These are phyloP conservation scores for Wakefieldia striispora DNA, from an alignment of 768 basidiomycete species.

Conservation along the genomic window DNA sequence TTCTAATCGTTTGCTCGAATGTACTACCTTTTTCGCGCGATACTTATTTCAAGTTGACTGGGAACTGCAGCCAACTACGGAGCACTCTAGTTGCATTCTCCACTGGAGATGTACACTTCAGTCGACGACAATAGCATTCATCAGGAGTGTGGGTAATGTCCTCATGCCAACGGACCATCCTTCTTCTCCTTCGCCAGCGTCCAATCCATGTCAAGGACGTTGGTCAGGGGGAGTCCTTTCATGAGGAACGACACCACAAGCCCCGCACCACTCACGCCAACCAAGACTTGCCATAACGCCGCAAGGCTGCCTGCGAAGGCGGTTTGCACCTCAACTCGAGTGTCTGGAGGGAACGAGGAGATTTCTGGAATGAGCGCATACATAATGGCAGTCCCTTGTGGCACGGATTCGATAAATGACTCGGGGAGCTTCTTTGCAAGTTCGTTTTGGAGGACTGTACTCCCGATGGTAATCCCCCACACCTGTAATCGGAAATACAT, in stretches of 20 bases:
- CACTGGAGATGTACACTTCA: too few relatives aligned
- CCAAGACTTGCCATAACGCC: slow-evolving; percentile 41
- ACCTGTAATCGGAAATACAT: slow-evolving; percentile 24
- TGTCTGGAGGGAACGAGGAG: slow-evolving; percentile 30
- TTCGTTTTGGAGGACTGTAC: slow-evolving; percentile 49
- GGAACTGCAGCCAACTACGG: too few relatives aligned
- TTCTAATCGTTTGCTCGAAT: too few relatives aligned
- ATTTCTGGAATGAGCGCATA: slow-evolving; percentile 48
- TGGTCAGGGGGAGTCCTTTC: slow-evolving; percentile 1
- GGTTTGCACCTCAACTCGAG: slow-evolving; percentile 33
- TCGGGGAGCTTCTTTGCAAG: slow-evolving; percentile 41
- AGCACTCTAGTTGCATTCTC: too few relatives aligned
- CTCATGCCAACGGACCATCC: not conserved
- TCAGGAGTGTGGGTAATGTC: too few relatives aligned
- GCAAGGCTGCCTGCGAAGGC: slow-evolving; percentile 42
- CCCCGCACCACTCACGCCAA: slow-evolving; percentile 28
- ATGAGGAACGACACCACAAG: slow-evolving; percentile 8
- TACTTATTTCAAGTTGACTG: too few relatives aligned
- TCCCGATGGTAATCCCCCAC: slow-evolving; percentile 52
- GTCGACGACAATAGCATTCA: too few relatives aligned
- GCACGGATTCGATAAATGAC: slow-evolving; percentile 34
- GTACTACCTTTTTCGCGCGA: too few relatives aligned
- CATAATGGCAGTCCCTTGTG: slow-evolving; percentile 38
- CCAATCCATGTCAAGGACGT: not conserved
- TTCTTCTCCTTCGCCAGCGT: slow-evolving; percentile 2